These are phyloP conservation scores for Sphaerobolus stellatus DNA, from an alignment of 1,284 basidiomycete species.

Conservation along the genomic window DNA sequence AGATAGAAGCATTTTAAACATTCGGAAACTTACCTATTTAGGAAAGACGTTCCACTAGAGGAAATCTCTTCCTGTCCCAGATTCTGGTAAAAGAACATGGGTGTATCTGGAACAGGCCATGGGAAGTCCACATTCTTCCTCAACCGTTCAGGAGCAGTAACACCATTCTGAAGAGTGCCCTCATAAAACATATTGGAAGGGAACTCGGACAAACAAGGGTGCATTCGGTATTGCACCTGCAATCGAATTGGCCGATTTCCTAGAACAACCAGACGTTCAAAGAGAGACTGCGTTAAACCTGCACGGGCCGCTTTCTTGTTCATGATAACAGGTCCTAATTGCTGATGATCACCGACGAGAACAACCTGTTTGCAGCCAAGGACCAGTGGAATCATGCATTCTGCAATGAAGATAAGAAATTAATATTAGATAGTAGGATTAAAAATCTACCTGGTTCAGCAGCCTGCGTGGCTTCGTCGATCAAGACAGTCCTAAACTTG, in stretches of 20 bases:
- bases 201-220: conserved; percentile 98
- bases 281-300: conserved; percentile 95
- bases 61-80: conserved; percentile 99
- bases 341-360: conserved; percentile 95
- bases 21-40: conserved; percentile 69
- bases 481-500: conserved; percentile 97
- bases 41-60: conserved; percentile 95
- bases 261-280: conserved; percentile 94
- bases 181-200: conserved; percentile 99
- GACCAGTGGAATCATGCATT: conserved; percentile 99
- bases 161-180: conserved; percentile 97
- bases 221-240: conserved; percentile 99
- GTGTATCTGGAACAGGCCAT: conserved; percentile 96
- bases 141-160: conserved; percentile 95
- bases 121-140: conserved; percentile 99
- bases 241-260: conserved; percentile 96
- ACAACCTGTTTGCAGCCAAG: conserved; percentile 99
- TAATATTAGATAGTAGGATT: conserved; percentile 8
- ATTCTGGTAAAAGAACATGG: conserved; percentile 99
- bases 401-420: conserved; percentile 40
- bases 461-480: conserved; percentile 98
- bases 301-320: conserved; percentile 99
- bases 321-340: conserved; percentile 99
- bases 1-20: conserved; percentile 15
- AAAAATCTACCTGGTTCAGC: conserved; percentile 83